phyloP scores from a whole-genome alignment of 2,329 filamentous ascomycete genomes.

The Periglandula ipomoeae region DNA sequence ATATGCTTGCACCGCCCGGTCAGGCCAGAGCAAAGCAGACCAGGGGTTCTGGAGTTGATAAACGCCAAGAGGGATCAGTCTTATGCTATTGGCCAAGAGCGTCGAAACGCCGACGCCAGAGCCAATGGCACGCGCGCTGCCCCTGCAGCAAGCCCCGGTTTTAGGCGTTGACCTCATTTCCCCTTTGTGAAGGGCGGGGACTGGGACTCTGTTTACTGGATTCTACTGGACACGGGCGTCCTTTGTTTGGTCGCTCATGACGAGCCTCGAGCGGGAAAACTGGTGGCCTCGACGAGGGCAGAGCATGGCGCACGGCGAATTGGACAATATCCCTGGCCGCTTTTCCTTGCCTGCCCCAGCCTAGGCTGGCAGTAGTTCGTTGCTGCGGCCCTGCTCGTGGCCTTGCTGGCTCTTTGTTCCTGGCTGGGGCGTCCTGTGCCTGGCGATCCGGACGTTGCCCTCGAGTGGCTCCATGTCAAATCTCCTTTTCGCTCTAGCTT shows the following conservation, averaged over 20 bases:
- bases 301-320: no score
- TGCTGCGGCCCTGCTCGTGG: background rate
- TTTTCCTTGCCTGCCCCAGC: no score
- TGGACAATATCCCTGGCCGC: no score
- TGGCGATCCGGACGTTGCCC: conserved; percentile 2
- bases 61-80: background rate
- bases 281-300: no score
- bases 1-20: background rate
- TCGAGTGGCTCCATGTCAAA: background rate
- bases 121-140: conserved; percentile 6
- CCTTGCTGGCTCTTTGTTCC: background rate
- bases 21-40: background rate
- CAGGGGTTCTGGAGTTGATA: background rate
- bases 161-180: conserved; percentile 9
- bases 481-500: conserved; percentile 4
- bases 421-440: background rate
- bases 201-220: no score
- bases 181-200: conserved; percentile 1
- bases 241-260: background rate
- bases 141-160: conserved; percentile 6
- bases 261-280: no score
- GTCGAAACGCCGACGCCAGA: background rate
- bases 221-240: background rate
- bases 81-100: conserved; percentile 3
- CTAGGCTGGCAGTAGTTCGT: no score